Base-by-base conservation (phyloP, 2,329 filamentous ascomycete genomes). In the Paecilomyces dactylethromorphus region DNA sequence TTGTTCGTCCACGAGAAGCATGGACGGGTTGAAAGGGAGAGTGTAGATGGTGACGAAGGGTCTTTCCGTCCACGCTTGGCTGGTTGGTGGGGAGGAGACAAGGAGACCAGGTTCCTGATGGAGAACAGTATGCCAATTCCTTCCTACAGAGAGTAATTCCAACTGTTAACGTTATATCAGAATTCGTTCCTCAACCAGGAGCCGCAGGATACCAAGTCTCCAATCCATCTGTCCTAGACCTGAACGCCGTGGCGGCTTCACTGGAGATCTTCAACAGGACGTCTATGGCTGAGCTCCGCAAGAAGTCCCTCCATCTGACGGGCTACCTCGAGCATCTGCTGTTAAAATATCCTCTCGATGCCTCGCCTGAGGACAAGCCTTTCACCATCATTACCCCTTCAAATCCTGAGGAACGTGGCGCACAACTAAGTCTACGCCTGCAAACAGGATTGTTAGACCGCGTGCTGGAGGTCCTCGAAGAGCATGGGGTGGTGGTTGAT, bases 41-140 rank as follows among this genome's bases (percentile, higher is more conserved):
- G 77, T 18, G 67, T 18, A n/a, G 18, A 69, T 7, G 70, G 71
- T 2, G 74, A 77, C n/a, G 71, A 73, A 15, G 69, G 74, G 11
- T 69, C 78, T 0, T 92, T 87, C 68, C 81, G 81, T 15, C 87
- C 85, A 4, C 83, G 92, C 3, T 78, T 96, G 1, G 81, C 85
- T 33, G 92, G 92, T 24, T 96, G 92, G 92, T 96, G 93, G 84
- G 92, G 92, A 56, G 87, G 86, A 56, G 88, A 92, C 75, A 91
- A 91, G 74, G 75, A 78, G 54, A 85, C 85, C 33, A 82, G 92
- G 13, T 96, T 96, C 78, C 81, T 85, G 64, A 96, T 96, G 92
- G 85, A 87, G 58, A 93, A 91, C 74, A 78, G 76, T 72, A 69
- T 22, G 67, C n/a, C 11, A 53, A 15, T 29, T 8, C 7, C 18